Evolutionary conservation across 1,139 yeast genomes (phyloP), one percentile per base, ranked within the genome.

Genomic region (Arxiozyma heterogenica): DNA sequence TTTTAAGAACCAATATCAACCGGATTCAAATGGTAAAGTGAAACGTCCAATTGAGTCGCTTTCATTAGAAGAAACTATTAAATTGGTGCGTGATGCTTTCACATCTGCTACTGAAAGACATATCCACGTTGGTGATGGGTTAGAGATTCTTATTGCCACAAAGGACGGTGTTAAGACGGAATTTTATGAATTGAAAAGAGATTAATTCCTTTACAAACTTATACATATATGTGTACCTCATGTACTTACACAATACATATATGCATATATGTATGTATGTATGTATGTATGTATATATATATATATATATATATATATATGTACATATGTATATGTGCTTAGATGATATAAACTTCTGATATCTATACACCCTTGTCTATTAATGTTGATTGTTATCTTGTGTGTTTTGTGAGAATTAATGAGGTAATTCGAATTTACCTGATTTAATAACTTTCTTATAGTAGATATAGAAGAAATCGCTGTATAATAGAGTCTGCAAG

Each of bases 31-130:
- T 59, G 90, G 91, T 25, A 80, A 76, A 20, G 76, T 76, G 54
- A 84, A 82, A 70, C 82, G 73, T 66, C 80, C 78, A 47, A 69
- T 84, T 59, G 77, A 82, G 64, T 86, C 79, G 64, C 77, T 93
- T 68, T 71, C 79, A 48, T 77, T 90, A 61, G 96, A 89, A 1
- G 96, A 91, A 72, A 97, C 90, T 25, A 74, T 93, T 64, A 80
- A 83, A 63, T 75, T 93, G 60, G 97, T 93, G 44, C 84, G 83
- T 68, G 98, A 93, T 73, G 96, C 98, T 8, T 93, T 93, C 68
- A 79, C 90, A 18, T 88, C 96, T 7, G 98, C 97, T 39, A 91
- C 98, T 27, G 98, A 93, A 74, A 86, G 98, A 77, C 98, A 94
- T 71, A 93, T 93, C 64, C 95, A 91, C 64, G 98, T 93, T 53